Conservation (phyloP, 2,329 filamentous ascomycete genomes). For the Sporothrix sp. region DNA sequence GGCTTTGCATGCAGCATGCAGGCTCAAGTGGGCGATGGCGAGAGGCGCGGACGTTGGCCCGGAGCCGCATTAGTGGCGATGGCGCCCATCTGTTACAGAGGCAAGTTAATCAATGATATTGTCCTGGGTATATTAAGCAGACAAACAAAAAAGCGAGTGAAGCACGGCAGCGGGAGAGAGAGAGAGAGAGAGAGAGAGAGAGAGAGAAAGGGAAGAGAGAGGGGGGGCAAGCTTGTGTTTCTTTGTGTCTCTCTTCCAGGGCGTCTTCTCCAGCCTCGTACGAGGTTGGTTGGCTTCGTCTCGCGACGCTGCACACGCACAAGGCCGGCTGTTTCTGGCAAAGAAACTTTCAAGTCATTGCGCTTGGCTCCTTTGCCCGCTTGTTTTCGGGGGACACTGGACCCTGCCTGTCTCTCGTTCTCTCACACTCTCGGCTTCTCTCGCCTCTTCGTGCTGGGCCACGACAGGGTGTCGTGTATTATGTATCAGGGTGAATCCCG, state of each 20-base stretch:
- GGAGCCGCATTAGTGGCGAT: slow-evolving; percentile 21
- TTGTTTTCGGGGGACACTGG: not conserved
- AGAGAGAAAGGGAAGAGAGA: not conserved
- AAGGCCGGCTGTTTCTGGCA: too few species aligned
- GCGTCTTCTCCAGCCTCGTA: too few species aligned
- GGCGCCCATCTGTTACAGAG: slow-evolving; percentile 34
- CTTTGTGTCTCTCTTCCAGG: not conserved
- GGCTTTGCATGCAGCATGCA: not conserved
- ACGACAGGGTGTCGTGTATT: not conserved
- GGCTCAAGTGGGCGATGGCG: too few species aligned
- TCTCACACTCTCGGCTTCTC: not conserved
- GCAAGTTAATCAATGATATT: slow-evolving; percentile 31
- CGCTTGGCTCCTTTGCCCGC: not conserved
- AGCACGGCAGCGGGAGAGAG: not conserved
- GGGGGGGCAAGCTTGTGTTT: not conserved
- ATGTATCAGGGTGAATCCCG: not conserved
- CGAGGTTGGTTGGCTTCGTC: too few species aligned
- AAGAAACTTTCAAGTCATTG: not conserved
- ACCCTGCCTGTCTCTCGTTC: not conserved
- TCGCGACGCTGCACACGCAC: too few species aligned
- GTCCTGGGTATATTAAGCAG: slow-evolving; percentile 1
- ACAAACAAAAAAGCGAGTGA: slow-evolving; percentile 9
- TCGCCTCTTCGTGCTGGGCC: not conserved
- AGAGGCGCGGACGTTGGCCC: not conserved
- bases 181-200: not conserved